These are phyloP conservation scores for Uronychia binucleata DNA, from an alignment of 73 alveolate species.

Conservation along the genomic window DNA sequence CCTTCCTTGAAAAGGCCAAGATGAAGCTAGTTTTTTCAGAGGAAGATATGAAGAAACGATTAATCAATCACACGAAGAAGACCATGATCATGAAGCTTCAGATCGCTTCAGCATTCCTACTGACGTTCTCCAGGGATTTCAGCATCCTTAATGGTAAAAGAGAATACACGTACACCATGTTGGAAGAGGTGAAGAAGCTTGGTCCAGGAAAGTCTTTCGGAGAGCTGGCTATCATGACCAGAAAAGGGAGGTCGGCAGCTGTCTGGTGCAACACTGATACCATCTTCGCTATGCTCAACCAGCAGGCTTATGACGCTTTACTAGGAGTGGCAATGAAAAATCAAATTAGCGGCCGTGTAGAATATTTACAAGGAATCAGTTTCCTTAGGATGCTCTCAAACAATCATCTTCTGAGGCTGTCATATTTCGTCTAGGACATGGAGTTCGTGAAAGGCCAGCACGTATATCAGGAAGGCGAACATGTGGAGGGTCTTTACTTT, in stretches of 20 bases:
- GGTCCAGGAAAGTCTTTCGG: neutral
- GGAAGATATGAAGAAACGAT: neutral
- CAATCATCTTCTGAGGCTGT: neutral
- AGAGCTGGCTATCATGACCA: neutral
- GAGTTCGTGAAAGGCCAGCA: neutral
- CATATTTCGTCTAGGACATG: neutral
- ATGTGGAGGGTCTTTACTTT: neutral
- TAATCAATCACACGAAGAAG: neutral
- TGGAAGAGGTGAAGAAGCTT: neutral
- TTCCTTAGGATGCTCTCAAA: neutral
- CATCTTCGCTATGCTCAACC: neutral
- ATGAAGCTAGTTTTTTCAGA: neutral
- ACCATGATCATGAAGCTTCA: neutral
- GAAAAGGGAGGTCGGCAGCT: neutral
- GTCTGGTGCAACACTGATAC: neutral
- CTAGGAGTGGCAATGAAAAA: neutral
- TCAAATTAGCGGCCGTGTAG: too few species aligned
- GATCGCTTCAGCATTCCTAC: neutral
- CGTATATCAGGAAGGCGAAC: neutral
- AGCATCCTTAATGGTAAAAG: neutral
- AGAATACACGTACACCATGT: neutral
- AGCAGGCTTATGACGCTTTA: neutral
- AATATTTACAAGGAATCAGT: too few species aligned
- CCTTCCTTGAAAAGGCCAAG: neutral
- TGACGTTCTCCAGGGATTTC: neutral